Conservation (phyloP, 768 basidiomycete genomes). For the Strobilomyces confusus region DNA sequence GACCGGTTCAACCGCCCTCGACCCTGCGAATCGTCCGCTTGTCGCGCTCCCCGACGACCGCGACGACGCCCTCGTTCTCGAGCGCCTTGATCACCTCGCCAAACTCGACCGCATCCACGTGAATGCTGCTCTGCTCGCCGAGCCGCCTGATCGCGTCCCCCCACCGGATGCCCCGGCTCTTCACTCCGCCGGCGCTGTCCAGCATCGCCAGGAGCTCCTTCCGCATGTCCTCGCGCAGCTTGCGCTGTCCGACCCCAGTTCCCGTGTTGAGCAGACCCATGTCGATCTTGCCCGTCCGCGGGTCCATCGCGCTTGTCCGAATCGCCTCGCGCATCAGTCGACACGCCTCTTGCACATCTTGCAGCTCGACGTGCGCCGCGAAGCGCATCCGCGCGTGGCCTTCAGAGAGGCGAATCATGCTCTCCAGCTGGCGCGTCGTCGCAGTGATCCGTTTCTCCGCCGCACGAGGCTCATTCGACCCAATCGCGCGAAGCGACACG, state of each 20-base stretch:
- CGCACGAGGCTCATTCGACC: conserved; percentile 75
- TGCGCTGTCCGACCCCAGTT: conserved; percentile 81
- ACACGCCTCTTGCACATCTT: conserved; percentile 86
- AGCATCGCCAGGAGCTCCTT: conserved; percentile 70
- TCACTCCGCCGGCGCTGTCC: conserved; percentile 44
- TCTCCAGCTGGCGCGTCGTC: conserved; percentile 95
- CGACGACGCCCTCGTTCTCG: conserved; percentile 84
- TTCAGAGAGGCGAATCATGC: conserved; percentile 93
- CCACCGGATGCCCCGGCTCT: conserved; percentile 70
- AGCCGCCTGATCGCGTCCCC: conserved; percentile 74
- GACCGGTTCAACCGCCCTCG: conserved; percentile 35
- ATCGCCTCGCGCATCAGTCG: conserved; percentile 97
- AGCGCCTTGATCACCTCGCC: conserved; percentile 68
- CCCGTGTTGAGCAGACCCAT: conserved; percentile 95
- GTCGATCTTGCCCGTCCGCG: conserved; percentile 94
- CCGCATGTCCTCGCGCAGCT: conserved; percentile 85
- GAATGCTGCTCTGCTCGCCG: conserved; percentile 79
- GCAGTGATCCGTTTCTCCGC: conserved; percentile 96
- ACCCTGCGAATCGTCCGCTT: conserved; percentile 73
- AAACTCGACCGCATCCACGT: conserved; percentile 79
- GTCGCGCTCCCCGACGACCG: conserved; percentile 84
- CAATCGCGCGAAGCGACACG: conserved; percentile 91
- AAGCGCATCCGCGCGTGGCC: conserved; percentile 97
- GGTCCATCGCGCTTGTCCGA: conserved; percentile 92
- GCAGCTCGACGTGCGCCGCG: conserved; percentile 77